Base-by-base conservation (phyloP, 2,329 filamentous ascomycete species). In the Sporothrix euskadiensis region DNA sequence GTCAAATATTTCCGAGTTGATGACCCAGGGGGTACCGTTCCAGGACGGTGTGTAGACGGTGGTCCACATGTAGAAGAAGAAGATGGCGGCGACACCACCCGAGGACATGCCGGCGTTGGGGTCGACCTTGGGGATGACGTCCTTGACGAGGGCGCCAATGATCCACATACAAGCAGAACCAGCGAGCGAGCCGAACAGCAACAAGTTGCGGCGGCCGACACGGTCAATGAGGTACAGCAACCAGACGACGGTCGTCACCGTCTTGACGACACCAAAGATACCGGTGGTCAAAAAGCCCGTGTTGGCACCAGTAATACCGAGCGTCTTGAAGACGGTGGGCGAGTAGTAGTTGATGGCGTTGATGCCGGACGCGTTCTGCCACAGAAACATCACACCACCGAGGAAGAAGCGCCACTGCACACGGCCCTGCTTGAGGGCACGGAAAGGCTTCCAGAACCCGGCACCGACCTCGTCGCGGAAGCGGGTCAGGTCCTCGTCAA, bases 291-390 rank as follows among this genome's bases (percentile, higher is more conserved):
- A 79, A 75, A 86, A 83, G 52, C 81, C 79, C 0, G 82, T 83
- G 77, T 82, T 83, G 66, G 82, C 84, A 14, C 84, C 85, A 1
- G 80, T 82, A 69, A 86, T 81, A 4, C 85, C 85, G 69, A 86
- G 82, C 61, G 81, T 83, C 75, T 83, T 86, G 84, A 94, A 93
- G 10, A 93, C 87, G 0, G 88, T 91, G 0, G 91, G 91, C 0
- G 84, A 86, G 81, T 91, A 93, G 82, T 93, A 94, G 83, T 93
- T 94, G 83, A 92, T 90, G 26, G 91, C 91, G 77, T 94, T 94
- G 83, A 94, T 94, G 2, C 92, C 92, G 3, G 84, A 86, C 69
- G 90, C 90, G 77, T 95, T 95, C 81, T 95, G 92, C 86, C 90
- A 94, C 71, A 94, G 83, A 84, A 94, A 94, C 26, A 95, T 85